Evolutionary conservation across 2,329 filamentous ascomycete genomes (phyloP).

Genomic region (Calcarisporium arbuscula): DNA sequence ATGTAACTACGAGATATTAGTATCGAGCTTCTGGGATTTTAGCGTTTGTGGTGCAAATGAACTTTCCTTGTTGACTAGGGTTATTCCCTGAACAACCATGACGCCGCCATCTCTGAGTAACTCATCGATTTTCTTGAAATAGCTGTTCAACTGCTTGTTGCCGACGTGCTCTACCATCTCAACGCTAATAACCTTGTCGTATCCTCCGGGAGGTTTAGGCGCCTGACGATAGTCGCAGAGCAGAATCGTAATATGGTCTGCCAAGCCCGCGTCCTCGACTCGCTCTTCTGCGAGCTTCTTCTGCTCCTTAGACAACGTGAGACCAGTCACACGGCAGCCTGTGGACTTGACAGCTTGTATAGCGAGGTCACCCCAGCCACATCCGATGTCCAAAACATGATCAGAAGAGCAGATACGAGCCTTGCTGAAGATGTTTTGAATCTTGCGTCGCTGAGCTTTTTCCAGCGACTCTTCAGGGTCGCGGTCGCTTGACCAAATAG

Average conservation of each 20-base stretch:
- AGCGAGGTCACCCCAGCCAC: constrained; percentile 67
- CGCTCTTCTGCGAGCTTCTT: constrained; percentile 60
- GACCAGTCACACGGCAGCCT: constrained; percentile 59
- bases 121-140: constrained; percentile 57
- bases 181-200: constrained; percentile 66
- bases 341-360: constrained; percentile 60
- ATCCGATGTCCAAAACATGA: constrained; percentile 68
- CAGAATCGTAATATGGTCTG: constrained; percentile 53
- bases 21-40: no score
- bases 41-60: no score
- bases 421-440: constrained; percentile 58
- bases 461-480: constrained; percentile 48
- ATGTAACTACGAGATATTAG: neutral
- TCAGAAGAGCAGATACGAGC: constrained; percentile 56
- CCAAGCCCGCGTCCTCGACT: constrained; percentile 54
- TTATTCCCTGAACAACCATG: constrained; percentile 68
- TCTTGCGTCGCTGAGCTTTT: constrained; percentile 61
- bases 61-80: constrained; percentile 35
- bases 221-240: constrained; percentile 63
- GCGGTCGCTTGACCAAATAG: constrained; percentile 7
- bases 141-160: constrained; percentile 56
- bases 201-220: constrained; percentile 44
- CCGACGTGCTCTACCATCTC: constrained; percentile 74
- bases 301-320: constrained; percentile 64
- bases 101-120: constrained; percentile 61